Base-by-base conservation (phyloP, 2,329 filamentous ascomycete species). In the Pyrenophora seminiperda region DNA sequence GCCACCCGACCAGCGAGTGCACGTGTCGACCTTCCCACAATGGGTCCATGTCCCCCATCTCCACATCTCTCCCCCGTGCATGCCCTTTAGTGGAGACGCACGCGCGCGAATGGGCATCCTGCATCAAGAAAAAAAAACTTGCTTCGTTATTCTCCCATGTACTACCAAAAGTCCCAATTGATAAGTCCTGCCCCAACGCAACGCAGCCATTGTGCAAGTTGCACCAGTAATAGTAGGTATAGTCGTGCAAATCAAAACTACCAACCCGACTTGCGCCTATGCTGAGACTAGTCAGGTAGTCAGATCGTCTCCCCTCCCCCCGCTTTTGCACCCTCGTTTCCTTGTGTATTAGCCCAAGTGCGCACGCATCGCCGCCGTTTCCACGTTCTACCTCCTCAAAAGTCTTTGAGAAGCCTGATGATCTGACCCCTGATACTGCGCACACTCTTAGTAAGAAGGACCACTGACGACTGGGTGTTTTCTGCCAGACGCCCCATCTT, bases 401-500 rank as follows among this genome's bases (percentile, higher is more conserved):
- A 54, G n/a, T 64, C 58, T 43, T 59, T 58, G 48, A 61, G 33
- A 19, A 65, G 39, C 50, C 53, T 51, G 34, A 59, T 36, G 15
- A 64, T 41, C 19, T 54, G 48, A n/a, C 51, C 54, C 11, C 59
- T 55, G 10, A 56, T 42, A 39, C 62, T 64, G 41, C 24, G 18
- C 29, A 54, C n/a, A 37, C 15, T 7, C 40, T 65, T 44, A 65
- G 59, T 65, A 65, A 49, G 53, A 48, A 37, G 43, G 31, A 24
- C 45, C 49, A 48, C 47, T 58, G 11, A 42, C 44, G 42, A 68
- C 62, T 33, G 69, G 66, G 60, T 71, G 71, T 50, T 63, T 58
- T 17, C 68, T 41, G 33, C 71, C 70, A 34, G 64, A 59, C 17
- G 70, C 68, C n/a, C 70, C 70, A 41, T 71, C 66, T 52, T 69